Conservation (phyloP, 129 eudicot genomes). For the Ambrosia trifida region DNA sequence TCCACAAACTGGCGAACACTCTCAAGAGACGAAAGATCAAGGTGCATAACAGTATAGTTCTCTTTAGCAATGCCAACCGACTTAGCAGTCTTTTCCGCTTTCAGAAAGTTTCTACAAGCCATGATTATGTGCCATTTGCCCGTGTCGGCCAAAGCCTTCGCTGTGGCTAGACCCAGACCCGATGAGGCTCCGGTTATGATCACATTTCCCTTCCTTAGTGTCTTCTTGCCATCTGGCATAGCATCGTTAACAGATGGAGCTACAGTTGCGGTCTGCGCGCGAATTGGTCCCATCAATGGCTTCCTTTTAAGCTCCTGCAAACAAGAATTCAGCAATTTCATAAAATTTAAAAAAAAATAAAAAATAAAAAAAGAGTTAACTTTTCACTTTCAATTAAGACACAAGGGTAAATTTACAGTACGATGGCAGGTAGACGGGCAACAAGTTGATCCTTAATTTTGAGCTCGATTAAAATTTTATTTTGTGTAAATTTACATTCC, state of each 20-base stretch:
- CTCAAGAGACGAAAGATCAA: constrained; percentile 92
- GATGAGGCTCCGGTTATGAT: constrained; percentile 94
- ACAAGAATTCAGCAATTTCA: not conserved
- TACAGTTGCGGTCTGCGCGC: constrained; percentile 67
- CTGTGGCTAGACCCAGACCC: constrained; percentile 90
- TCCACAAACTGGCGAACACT: constrained; percentile 94
- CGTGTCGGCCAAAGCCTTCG: constrained; percentile 72
- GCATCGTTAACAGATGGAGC: constrained; percentile 58
- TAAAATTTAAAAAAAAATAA: too few species aligned
- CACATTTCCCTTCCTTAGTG: constrained; percentile 78
- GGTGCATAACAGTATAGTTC: constrained; percentile 80
- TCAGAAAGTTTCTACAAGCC: constrained; percentile 93
- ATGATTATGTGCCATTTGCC: constrained; percentile 77
- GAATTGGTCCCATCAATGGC: constrained; percentile 41
- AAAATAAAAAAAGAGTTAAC: too few species aligned
- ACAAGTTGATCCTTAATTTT: too few species aligned
- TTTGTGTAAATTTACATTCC: too few species aligned
- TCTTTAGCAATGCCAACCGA: constrained; percentile 74
- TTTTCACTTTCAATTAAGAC: too few species aligned
- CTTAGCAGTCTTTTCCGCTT: constrained; percentile 91
- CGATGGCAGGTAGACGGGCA: too few species aligned
- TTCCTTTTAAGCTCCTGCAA: constrained; percentile 52
- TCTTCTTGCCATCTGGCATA: constrained; percentile 64
- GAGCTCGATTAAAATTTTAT: too few species aligned
- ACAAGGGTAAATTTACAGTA: too few species aligned